Conservation (phyloP, 1,139 yeast species). For the Candida pseudocylindracea region DNA sequence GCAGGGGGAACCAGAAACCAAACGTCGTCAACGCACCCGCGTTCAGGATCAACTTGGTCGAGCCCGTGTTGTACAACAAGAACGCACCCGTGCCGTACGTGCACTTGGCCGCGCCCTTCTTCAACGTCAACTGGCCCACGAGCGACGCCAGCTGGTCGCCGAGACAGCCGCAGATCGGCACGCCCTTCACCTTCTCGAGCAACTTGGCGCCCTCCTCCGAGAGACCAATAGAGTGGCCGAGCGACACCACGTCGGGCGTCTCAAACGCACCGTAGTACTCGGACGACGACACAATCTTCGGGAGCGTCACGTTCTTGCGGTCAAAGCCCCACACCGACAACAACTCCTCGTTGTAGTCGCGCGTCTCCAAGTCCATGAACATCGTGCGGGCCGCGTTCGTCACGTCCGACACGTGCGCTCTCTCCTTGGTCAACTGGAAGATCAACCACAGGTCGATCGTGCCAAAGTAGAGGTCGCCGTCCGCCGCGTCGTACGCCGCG, state of each 20-base stretch:
- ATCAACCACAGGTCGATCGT: conserved; percentile 92
- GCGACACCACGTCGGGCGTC: conserved; percentile 29
- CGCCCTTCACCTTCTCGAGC: conserved; percentile 22
- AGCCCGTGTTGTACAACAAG: conserved; percentile 73
- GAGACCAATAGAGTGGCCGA: conserved; percentile 28
- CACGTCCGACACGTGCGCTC: conserved; percentile 60
- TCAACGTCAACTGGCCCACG: conserved; percentile 79
- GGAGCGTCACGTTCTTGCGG: conserved; percentile 42
- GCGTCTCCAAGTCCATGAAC: conserved; percentile 65
- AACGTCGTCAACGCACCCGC: conserved; percentile 80
- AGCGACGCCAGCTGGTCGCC: conserved; percentile 93
- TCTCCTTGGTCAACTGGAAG: conserved; percentile 60
- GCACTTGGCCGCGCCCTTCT: conserved; percentile 75
- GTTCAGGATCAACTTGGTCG: conserved; percentile 34
- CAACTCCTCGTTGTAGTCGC: conserved; percentile 55
- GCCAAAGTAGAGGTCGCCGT: conserved; percentile 64
- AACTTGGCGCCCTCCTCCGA: conserved; percentile 30
- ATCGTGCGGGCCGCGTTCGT: conserved; percentile 86
- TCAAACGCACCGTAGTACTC: conserved; percentile 57
- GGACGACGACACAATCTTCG: conserved; percentile 63
- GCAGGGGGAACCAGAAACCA: conserved; percentile 70
- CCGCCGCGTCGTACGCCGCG: conserved; percentile 53
- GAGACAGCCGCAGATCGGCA: conserved; percentile 74
- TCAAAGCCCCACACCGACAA: conserved; percentile 67
- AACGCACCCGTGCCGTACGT: conserved; percentile 98